Base-by-base conservation (phyloP, 495 filamentous ascomycete genomes). In the Parathielavia hyrcaniae region DNA sequence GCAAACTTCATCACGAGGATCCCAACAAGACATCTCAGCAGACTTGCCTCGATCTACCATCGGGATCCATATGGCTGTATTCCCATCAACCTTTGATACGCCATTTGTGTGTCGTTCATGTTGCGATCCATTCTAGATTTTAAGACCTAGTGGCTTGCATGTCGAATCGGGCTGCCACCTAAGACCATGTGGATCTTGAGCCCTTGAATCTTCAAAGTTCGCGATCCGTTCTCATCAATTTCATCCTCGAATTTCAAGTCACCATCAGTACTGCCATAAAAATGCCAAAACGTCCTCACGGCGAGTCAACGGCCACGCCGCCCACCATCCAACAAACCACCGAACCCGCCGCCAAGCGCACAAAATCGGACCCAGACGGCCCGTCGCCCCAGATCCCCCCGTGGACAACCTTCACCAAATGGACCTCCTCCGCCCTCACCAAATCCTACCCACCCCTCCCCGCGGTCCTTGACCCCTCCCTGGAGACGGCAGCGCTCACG, bases 401-500 rank as follows among this genome's bases (percentile, higher is more conserved):
- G 9, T 55, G 60, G 6, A 41, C 39, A 8, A 34, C 53, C 39
- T 40, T 67, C 57, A 67, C 67, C 14, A 66, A 66, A 59, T 80
- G 78, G 77, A 75, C 67, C n/a, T 57, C 67, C 13, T 62, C 72
- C 46, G 66, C 71, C 40, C 71, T 79, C 47, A 66, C 61, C 34
- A 62, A 51, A 49, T 49, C 55, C 32, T 57, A 78, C 9, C 87
- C 87, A 5, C 67, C 75, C 0, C 66, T 90, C 9, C 88, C 88
- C 26, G 62, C 70, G 9, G 79, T 90, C 58, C 54, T 72, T 4
- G 78, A 90, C 64, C 70, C 75, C 0, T 64, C 66, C 16, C 75
- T 91, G 16, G 77, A 82, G 58, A 77, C 71, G 12, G 77, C 82
- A 30, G 81, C 83, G n/a, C 86, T 91, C 65, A 89, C 81, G 8